Conservation (phyloP, 441 rosid genomes). For the Capsella rubella region DNA sequence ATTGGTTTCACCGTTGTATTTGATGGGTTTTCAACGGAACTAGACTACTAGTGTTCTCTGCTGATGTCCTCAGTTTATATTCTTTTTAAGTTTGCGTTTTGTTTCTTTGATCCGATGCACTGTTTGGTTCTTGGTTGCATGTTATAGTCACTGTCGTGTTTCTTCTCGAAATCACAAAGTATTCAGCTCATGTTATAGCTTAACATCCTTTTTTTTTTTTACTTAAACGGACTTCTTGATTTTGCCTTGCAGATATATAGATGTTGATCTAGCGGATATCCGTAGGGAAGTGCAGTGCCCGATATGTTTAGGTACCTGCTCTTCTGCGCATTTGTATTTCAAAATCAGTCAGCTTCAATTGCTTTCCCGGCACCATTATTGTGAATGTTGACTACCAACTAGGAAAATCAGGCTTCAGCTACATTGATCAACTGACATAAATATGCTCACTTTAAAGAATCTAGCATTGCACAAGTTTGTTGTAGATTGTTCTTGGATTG, state of each 20-base stretch:
- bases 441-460: neutral
- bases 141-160: conserved; percentile 32
- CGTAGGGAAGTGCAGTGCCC: conserved; percentile 94
- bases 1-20: conserved; percentile 39
- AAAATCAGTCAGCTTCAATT: neutral
- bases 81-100: neutral
- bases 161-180: conserved; percentile 18
- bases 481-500: neutral
- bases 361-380: neutral
- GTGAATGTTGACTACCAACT: conserved; percentile 2
- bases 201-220: conserved; percentile 1
- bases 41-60: neutral
- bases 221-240: neutral
- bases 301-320: conserved; percentile 83
- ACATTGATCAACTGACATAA: neutral
- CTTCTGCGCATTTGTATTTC: conserved; percentile 22
- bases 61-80: neutral
- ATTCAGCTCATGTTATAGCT: neutral
- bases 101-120: conserved; percentile 28
- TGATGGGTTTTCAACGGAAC: conserved; percentile 30
- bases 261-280: conserved; percentile 70
- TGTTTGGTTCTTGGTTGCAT: conserved; percentile 48
- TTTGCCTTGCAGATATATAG: conserved; percentile 69
- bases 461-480: conserved; percentile 4
- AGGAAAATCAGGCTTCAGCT: neutral